phyloP scores from a whole-genome alignment of 140 eudicot species.

The Senecio squalidus region DNA sequence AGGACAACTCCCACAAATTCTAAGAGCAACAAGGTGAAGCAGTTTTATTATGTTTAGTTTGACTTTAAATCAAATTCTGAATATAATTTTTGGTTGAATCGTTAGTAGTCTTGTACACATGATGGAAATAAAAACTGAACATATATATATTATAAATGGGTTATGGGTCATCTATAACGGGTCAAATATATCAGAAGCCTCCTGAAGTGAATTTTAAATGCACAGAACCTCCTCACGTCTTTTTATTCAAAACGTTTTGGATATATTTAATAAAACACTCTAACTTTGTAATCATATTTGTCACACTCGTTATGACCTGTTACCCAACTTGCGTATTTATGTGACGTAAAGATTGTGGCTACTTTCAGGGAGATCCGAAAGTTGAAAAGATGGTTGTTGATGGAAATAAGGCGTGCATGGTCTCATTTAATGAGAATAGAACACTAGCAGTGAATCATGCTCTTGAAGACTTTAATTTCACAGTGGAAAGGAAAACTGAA shows the following conservation, averaged over 20 bases:
- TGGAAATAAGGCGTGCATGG: conserved; percentile 19
- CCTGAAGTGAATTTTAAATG: no score
- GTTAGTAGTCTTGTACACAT: background rate
- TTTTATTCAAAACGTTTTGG: no score
- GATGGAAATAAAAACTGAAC: background rate
- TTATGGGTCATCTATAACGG: no score
- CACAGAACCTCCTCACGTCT: no score
- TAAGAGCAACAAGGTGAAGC: conserved; percentile 26
- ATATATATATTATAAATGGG: no score
- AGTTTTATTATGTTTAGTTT: conserved; percentile 8
- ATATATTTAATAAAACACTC: no score
- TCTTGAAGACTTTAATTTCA: conserved; percentile 21
- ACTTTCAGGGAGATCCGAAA: conserved; percentile 12
- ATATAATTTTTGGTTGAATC: background rate
- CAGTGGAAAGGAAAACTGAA: conserved; percentile 31
- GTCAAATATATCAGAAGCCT: no score
- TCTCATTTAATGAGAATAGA: conserved; percentile 11
- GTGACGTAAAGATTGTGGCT: conserved; percentile 10
- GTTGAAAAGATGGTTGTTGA: conserved; percentile 22
- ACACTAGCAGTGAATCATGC: conserved; percentile 18
- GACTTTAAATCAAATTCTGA: background rate
- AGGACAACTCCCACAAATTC: conserved; percentile 18
- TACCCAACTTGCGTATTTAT: background rate
- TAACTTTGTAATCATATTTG: no score
- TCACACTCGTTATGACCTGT: no score